These are phyloP conservation scores for Tylopilus vinaceipallidus DNA, from an alignment of 768 basidiomycete species.

Conservation along the genomic window DNA sequence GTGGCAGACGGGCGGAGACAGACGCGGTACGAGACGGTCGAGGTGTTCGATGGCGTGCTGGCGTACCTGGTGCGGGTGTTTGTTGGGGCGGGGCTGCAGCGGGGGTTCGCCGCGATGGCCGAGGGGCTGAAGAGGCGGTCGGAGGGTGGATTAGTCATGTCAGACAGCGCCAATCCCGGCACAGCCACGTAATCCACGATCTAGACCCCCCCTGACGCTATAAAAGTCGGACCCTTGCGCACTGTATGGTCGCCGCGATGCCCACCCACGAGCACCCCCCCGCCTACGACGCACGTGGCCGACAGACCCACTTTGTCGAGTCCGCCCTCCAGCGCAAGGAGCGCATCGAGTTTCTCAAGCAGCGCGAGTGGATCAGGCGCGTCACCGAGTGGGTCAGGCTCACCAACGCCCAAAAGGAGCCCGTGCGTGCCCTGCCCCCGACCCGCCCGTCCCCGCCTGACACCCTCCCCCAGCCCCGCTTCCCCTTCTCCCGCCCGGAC, in stretches of 20 bases:
- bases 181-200: constrained; percentile 24
- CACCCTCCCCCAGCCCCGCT: constrained; percentile 12
- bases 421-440: constrained; percentile 6
- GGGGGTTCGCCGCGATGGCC: constrained; percentile 53
- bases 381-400: constrained; percentile 38
- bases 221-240: constrained; percentile 3
- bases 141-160: constrained; percentile 31
- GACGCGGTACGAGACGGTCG: constrained; percentile 63
- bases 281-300: constrained; percentile 41
- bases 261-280: constrained; percentile 21
- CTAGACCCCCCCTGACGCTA: constrained; percentile 18
- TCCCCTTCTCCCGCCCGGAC: constrained; percentile 13
- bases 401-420: constrained; percentile 29
- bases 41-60: constrained; percentile 55
- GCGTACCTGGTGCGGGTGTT: constrained; percentile 53
- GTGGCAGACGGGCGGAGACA: constrained; percentile 43
- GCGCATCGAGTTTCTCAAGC: constrained; percentile 51
- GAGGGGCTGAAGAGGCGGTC: constrained; percentile 53
- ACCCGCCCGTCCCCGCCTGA: neutral
- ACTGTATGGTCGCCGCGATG: constrained; percentile 13
- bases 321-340: constrained; percentile 45
- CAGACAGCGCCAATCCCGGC: constrained; percentile 14
- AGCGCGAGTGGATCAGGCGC: constrained; percentile 42
- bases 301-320: constrained; percentile 46
- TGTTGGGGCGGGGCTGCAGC: constrained; percentile 40